phyloP scores from a whole-genome alignment of 306 rosid species.

The Fragaria nilgerrensis region DNA sequence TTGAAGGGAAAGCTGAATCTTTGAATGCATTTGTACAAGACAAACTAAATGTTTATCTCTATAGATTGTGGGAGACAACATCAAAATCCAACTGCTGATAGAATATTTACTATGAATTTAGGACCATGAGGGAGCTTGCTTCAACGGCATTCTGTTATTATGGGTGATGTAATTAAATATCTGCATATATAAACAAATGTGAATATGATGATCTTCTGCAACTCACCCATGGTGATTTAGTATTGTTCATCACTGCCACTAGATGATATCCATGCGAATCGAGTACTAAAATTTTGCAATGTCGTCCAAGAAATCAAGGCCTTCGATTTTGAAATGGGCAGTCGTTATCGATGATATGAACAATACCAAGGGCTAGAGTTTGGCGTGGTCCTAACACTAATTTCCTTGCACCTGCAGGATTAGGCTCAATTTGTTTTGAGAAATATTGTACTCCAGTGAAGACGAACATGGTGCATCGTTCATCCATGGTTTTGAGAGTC shows the following conservation, averaged over 20 bases:
- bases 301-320: slow-evolving; percentile 29
- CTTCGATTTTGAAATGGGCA: slow-evolving; percentile 49
- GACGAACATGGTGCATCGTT: slow-evolving; percentile 6
- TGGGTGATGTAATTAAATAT: not conserved
- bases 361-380: slow-evolving; percentile 54
- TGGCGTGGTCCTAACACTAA: slow-evolving; percentile 42
- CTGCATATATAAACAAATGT: not conserved
- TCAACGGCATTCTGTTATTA: slow-evolving; percentile 45
- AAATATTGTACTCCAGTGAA: slow-evolving; percentile 31
- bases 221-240: not conserved
- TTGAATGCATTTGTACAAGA: slow-evolving; percentile 21
- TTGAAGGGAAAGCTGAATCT: slow-evolving; percentile 27
- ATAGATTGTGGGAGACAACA: slow-evolving; percentile 10
- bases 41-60: slow-evolving; percentile 6
- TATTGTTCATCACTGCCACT: slow-evolving; percentile 28
- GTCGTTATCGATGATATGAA: slow-evolving; percentile 61
- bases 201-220: slow-evolving; percentile 12
- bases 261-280: slow-evolving; percentile 12
- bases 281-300: slow-evolving; percentile 4
- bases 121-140: slow-evolving; percentile 33
- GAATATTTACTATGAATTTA: not conserved
- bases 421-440: slow-evolving; percentile 12
- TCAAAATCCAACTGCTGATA: slow-evolving; percentile 13
- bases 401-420: slow-evolving; percentile 25
- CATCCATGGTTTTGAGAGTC: slow-evolving; percentile 29